Conservation (phyloP, 805 yeast genomes). For the Candida endomychidarum region DNA sequence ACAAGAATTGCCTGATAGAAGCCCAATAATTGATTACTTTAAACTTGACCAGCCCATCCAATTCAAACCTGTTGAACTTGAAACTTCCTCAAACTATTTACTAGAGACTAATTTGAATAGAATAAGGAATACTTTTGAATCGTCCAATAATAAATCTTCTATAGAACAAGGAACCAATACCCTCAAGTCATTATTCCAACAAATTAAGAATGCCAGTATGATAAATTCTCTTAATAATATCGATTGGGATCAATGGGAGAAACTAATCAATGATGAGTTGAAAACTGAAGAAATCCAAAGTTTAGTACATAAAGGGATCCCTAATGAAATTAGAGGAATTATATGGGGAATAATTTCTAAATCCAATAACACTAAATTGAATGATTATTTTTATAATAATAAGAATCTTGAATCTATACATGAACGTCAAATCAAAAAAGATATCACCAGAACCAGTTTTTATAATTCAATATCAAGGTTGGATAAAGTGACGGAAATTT, state of each 20-base stretch:
- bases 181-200: constrained; percentile 23
- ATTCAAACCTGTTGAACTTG: constrained; percentile 11
- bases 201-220: constrained; percentile 25
- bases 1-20: constrained; percentile 13
- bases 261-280: constrained; percentile 75
- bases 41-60: constrained; percentile 11
- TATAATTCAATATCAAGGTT: constrained; percentile 56
- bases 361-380: constrained; percentile 65
- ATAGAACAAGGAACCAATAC: constrained; percentile 38
- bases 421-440: constrained; percentile 77
- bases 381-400: constrained; percentile 55
- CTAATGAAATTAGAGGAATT: constrained; percentile 80
- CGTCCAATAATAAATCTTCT: constrained; percentile 49
- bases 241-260: constrained; percentile 89
- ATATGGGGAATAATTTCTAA: constrained; percentile 89
- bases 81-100: constrained; percentile 39
- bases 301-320: constrained; percentile 75
- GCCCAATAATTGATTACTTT: constrained; percentile 11
- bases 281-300: constrained; percentile 62
- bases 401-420: constrained; percentile 55
- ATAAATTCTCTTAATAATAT: constrained; percentile 27
- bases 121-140: constrained; percentile 49
- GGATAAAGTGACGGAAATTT: constrained; percentile 63
- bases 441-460: constrained; percentile 81
- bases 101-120: constrained; percentile 59